Base-by-base conservation (phyloP, 2,329 filamentous ascomycete genomes). In the Pseudogymnoascus sp. region DNA sequence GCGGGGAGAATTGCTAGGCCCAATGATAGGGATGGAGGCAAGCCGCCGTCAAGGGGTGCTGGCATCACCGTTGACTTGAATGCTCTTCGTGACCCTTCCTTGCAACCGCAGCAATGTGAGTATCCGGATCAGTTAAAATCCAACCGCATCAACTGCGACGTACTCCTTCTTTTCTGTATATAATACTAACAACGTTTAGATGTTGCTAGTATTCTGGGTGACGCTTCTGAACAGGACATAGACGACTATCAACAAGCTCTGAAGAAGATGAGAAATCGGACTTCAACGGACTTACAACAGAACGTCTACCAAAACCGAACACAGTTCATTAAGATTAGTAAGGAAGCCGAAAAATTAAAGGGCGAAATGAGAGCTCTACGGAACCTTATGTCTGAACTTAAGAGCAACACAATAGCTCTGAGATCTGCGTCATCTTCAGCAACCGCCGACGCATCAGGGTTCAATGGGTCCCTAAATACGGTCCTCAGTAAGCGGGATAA, bases 281-380 rank as follows among this genome's bases (percentile, higher is more conserved):
- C 71, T n/a, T 74, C 72, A 3, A 70, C 68, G 58, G 92, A 97
- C 69, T 80, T 99, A 22, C 93, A 97, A 75, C 91, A 95, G 72
- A 97, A 92, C 75, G 89, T 99, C 60, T 93, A 96, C 76, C 92
- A 97, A 75, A 99, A 99, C 75, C 87, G 94, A 58, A 96, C 91
- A 0, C 94, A 97, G 71, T 99, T 99, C 72, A 97, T 99, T 80
- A 96, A 96, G 76, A 97, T 99, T 75, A 97, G 92, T 73, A 97
- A 97, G 76, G 94, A 99, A 77, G 94, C 95, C 1, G 94, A 99
- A 76, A 97, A 96, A 78, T 84, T 99, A 63, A 97, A 97, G 77
- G 85, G 86, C 62, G 94, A 99, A 75, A 97, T 99, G 94, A 85
- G 91, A 60, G 90, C 90, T 5, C 83, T 99, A 33, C 86, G 90